phyloP scores from a whole-genome alignment of 257 asterid species.

The Galeopsis tetrahit region DNA sequence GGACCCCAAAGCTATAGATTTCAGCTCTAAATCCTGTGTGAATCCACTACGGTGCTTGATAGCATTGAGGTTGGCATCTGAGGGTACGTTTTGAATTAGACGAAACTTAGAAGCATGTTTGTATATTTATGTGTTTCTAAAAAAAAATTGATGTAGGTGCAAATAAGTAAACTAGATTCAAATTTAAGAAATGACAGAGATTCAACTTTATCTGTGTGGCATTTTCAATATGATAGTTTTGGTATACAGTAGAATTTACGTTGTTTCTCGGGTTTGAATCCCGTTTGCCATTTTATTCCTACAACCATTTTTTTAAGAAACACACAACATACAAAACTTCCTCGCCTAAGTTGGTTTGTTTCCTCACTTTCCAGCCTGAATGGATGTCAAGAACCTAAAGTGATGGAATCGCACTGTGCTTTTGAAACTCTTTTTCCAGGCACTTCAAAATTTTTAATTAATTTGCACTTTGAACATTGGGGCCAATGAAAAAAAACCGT shows the following conservation, averaged over 20 bases:
- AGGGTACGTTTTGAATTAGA: background rate
- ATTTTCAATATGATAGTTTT: too few species aligned
- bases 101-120: too few species aligned
- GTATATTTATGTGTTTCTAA: too few species aligned
- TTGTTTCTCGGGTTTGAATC: background rate
- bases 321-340: background rate
- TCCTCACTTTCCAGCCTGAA: background rate
- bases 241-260: background rate
- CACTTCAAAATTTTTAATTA: too few species aligned
- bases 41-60: background rate
- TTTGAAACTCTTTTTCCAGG: too few species aligned
- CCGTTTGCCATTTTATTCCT: background rate
- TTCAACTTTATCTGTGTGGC: too few species aligned
- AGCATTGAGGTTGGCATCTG: background rate
- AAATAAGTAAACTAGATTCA: too few species aligned
- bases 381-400: background rate
- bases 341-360: background rate
- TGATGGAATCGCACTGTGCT: background rate
- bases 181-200: too few species aligned
- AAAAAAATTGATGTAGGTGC: too few species aligned
- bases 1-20: background rate
- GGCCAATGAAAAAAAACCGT: background rate
- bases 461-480: too few species aligned
- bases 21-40: background rate
- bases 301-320: background rate